A percentile compares a stretch with the other conserved stretches of the same genome.
Conservation (phyloP, 441 rosid genomes). For the Dalechampia spathulata region DNA sequence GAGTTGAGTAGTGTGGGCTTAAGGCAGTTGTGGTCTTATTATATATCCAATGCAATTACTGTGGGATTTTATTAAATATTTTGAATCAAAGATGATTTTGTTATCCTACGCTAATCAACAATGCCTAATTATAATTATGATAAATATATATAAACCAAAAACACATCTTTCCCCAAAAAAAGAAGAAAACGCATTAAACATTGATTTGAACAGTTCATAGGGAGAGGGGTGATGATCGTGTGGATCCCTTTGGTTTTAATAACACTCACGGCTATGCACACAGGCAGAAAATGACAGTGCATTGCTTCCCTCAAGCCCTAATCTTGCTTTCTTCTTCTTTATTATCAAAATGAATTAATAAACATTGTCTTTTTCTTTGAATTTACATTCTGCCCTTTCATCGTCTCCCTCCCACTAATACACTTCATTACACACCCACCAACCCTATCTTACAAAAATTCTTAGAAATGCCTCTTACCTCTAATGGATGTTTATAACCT, state of each 20-base stretch:
- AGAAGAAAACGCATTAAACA: neutral
- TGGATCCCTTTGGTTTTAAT: slow-evolving; percentile 11
- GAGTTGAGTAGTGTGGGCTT: too few species aligned
- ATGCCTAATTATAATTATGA: too few species aligned
- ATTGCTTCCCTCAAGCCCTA: slow-evolving; percentile 30
- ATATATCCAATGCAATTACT: too few species aligned
- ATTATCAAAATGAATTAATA: neutral
- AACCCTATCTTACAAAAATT: slow-evolving; percentile 12
- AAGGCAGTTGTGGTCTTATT: too few species aligned
- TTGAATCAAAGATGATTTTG: too few species aligned
- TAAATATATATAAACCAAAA: too few species aligned
- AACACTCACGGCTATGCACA: slow-evolving; percentile 48
- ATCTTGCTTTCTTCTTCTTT: slow-evolving; percentile 14
- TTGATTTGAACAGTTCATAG: neutral
- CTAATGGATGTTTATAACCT: neutral
- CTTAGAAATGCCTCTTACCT: neutral
- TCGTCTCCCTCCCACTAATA: slow-evolving; percentile 2
- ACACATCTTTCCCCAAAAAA: neutral
- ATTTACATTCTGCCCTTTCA: slow-evolving; percentile 7
- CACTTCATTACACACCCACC: neutral
- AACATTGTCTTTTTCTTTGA: neutral
- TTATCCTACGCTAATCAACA: too few species aligned
- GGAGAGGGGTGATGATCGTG: slow-evolving; percentile 3
- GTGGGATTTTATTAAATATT: too few species aligned
- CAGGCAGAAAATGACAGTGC: slow-evolving; percentile 44